phyloP scores from a whole-genome alignment of 192 early-diverging fungal genomes.

The Coemansia sp. region DNA sequence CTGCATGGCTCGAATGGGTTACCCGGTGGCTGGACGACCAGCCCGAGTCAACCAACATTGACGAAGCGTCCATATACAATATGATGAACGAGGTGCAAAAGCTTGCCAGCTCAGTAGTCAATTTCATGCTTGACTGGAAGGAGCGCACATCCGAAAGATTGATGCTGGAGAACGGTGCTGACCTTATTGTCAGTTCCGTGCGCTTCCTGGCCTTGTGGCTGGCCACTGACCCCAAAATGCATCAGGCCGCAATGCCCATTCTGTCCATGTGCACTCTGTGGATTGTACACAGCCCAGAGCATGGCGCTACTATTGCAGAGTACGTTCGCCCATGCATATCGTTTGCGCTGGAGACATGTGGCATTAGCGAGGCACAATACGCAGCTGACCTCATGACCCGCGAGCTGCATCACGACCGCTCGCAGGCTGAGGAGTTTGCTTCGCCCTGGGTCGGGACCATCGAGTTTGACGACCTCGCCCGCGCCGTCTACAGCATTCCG shows the following conservation, averaged over 20 bases:
- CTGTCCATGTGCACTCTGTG: constrained; percentile 42
- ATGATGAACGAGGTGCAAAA: constrained; percentile 37
- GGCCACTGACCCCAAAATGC: constrained; percentile 47
- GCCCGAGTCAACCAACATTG: constrained; percentile 1
- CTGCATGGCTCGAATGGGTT: constrained; percentile 46
- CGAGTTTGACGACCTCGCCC: constrained; percentile 46
- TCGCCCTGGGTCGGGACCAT: constrained; percentile 53
- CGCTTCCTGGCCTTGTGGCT: constrained; percentile 41
- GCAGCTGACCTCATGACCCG: constrained; percentile 32
- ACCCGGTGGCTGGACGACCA: constrained; percentile 38
- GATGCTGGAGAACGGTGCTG: constrained; percentile 22
- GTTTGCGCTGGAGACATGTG: constrained; percentile 51
- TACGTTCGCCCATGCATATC: constrained; percentile 40
- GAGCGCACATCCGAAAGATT: constrained; percentile 22
- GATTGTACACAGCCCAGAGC: constrained; percentile 15
- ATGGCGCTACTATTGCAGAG: constrained; percentile 17
- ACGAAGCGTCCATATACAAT: constrained; percentile 24
- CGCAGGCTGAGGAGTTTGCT: constrained; percentile 24
- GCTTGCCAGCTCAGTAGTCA: constrained; percentile 20
- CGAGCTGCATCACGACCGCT: constrained; percentile 21
- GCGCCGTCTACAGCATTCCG: constrained; percentile 41
- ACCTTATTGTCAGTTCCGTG: constrained; percentile 20
- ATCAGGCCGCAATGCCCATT: constrained; percentile 29
- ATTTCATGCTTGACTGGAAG: constrained; percentile 36
- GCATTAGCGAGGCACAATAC: constrained; percentile 35